Evolutionary conservation across 23 red algal genomes (phyloP).

Genomic region (Gracilariopsis chorda): DNA sequence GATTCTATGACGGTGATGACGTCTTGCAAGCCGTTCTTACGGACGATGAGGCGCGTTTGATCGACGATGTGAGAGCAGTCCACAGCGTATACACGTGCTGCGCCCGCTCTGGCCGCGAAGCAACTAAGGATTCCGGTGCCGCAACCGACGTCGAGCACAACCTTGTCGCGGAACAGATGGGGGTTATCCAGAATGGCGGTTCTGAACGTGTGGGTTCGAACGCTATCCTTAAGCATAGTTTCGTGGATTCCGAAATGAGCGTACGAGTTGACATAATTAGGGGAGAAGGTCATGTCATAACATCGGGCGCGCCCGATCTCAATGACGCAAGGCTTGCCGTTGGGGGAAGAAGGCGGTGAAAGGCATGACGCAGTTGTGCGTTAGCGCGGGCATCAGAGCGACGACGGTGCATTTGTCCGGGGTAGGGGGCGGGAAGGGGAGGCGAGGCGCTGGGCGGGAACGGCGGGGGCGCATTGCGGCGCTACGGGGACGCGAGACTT

Average conservation of each 20-base stretch:
- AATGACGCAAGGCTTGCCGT: not conserved
- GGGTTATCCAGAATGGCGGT: constrained; percentile 73
- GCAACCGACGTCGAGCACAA: constrained; percentile 86
- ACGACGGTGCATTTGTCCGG: too few relatives aligned
- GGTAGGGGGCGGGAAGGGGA: too few relatives aligned
- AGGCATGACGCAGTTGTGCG: not conserved
- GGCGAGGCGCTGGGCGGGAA: not conserved
- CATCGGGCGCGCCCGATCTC: not conserved
- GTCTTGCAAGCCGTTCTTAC: constrained; percentile 59
- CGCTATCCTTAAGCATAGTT: constrained; percentile 84
- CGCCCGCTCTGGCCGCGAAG: constrained; percentile 81
- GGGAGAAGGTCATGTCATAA: constrained; percentile 62
- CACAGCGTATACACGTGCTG: constrained; percentile 70
- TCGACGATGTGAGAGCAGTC: constrained; percentile 75
- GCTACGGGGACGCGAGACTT: not conserved
- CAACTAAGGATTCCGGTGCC: constrained; percentile 83
- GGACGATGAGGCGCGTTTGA: constrained; percentile 76
- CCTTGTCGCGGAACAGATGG: constrained; percentile 68
- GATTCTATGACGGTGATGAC: constrained; percentile 66
- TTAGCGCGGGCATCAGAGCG: not conserved
- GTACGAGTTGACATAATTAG: constrained; percentile 89
- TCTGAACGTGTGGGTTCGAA: constrained; percentile 75
- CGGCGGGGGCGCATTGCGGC: not conserved
- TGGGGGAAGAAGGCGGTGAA: constrained; percentile 11
- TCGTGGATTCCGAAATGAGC: constrained; percentile 89